Evolutionary conservation across 305 asterid genomes (phyloP).

Genomic region (Stenogyne calaminthoides): DNA sequence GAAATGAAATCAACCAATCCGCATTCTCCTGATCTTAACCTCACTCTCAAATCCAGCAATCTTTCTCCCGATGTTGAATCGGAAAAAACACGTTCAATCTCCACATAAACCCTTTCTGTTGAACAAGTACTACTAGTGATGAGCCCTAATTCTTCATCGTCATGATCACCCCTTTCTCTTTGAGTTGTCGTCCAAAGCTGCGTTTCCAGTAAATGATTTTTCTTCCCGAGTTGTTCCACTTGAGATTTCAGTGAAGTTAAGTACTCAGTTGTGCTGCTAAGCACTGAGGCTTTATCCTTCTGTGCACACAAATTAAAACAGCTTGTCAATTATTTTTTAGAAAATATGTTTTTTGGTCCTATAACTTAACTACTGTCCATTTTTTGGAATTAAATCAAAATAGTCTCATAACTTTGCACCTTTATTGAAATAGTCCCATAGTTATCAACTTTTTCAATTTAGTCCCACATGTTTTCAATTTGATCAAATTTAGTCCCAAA

Average conservation of each 20-base stretch:
- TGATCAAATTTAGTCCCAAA: no score
- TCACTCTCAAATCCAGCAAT: slow-evolving; percentile 53
- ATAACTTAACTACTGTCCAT: no score
- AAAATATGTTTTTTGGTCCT: no score
- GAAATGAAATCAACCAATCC: slow-evolving; percentile 45
- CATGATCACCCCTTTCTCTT: not conserved
- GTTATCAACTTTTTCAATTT: no score
- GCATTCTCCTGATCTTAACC: slow-evolving; percentile 39
- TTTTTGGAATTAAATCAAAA: no score
- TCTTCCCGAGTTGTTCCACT: slow-evolving; percentile 43
- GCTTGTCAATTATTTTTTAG: not conserved
- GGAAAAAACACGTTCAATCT: slow-evolving; percentile 23
- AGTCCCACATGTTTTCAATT: no score
- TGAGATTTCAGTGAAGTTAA: slow-evolving; percentile 50
- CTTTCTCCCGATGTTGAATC: slow-evolving; percentile 43
- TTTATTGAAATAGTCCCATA: no score
- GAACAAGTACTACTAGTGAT: not conserved
- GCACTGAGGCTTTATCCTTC: slow-evolving; percentile 82
- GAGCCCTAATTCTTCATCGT: not conserved
- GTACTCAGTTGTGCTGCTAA: slow-evolving; percentile 46
- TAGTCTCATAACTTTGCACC: no score
- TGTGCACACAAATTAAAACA: slow-evolving; percentile 20
- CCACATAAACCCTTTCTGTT: slow-evolving; percentile 40
- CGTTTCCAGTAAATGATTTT: slow-evolving; percentile 43
- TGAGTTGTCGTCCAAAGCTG: slow-evolving; percentile 14